phyloP scores from a whole-genome alignment of 2,329 filamentous ascomycete genomes.

The Fusarium palustre region DNA sequence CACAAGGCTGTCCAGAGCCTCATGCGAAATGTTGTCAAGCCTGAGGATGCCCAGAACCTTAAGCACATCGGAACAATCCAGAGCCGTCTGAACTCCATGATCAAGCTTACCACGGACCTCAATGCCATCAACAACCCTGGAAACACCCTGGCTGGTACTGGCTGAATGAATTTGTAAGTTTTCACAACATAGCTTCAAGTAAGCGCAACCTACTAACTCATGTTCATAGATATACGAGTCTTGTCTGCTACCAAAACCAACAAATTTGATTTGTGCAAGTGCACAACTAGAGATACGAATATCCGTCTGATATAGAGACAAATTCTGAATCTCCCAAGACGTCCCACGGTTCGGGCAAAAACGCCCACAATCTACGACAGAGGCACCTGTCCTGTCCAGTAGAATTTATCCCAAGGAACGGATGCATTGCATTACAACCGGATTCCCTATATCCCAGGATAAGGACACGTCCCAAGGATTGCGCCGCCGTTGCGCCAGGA shows the following conservation, averaged over 20 bases:
- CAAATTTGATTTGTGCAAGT: slow-evolving; percentile 42
- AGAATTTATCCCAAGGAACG: slow-evolving; percentile 31
- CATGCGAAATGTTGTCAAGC: slow-evolving; percentile 61
- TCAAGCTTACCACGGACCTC: slow-evolving; percentile 58
- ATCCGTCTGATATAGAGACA: slow-evolving; percentile 42
- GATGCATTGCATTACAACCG: slow-evolving; percentile 34
- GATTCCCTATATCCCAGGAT: slow-evolving; percentile 35
- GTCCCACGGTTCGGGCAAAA: slow-evolving; percentile 29
- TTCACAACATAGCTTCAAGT: too few species aligned
- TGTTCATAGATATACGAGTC: slow-evolving; percentile 25
- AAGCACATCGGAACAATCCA: slow-evolving; percentile 65
- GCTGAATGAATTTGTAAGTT: slow-evolving; percentile 49
- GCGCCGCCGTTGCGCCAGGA: slow-evolving; percentile 28
- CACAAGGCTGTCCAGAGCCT: slow-evolving; percentile 72
- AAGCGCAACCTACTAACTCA: slow-evolving; percentile 18
- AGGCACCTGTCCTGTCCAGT: slow-evolving; percentile 34
- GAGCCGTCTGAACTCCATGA: slow-evolving; percentile 63
- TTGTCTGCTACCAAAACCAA: slow-evolving; percentile 44
- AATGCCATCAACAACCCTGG: slow-evolving; percentile 43
- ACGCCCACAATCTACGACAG: slow-evolving; percentile 38
- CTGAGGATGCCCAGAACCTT: slow-evolving; percentile 64
- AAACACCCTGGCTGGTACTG: slow-evolving; percentile 47
- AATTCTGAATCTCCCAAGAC: slow-evolving; percentile 41
- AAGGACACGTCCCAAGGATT: slow-evolving; percentile 34
- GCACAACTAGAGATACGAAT: slow-evolving; percentile 37